Base-by-base conservation (phyloP, 1,284 basidiomycete species). In the Ustilago hordei region DNA sequence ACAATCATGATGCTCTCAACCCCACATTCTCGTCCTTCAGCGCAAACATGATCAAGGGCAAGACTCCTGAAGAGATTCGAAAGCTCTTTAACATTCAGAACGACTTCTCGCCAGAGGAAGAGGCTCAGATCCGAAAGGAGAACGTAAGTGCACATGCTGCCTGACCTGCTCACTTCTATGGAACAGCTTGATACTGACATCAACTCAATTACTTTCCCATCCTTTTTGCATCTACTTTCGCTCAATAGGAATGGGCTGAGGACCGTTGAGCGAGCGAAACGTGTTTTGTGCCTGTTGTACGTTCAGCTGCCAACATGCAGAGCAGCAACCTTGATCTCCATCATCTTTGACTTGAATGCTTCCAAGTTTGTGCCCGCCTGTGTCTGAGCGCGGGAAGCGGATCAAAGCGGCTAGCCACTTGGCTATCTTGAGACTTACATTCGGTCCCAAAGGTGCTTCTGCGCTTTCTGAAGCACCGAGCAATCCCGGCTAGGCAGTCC, bases 101-200 rank as follows among this genome's bases (percentile, higher is more conserved):
- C 58, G 97, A 99, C 88, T 99, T 99, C 86, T 98, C 96, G 3
- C 95, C 96, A 35, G 97, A 99, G 87, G 97, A 99, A 87, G 97
- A 99, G 91, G 95, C 95, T 55, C 96, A 99, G 88, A 99, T 99
- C 90, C 95, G 95, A 91, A 98, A 98, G 89, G 97, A 99, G 90
- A 99, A 99, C 87, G 96, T 81, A 74, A 67, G 83, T 79, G 7
- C 45, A 31, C 15, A 31, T 34, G 11, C 43, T 7, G 7, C 8
- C 3, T n/a, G 9, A 0, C 3, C 7, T 19, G 43, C n/a, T 45
- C 8, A n/a, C 11, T 12, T 17, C 1, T 7, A 17, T 2, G 13
- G 39, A 17, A 19, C 43, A 11, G 19, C 11, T 32, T 17, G 41
- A 38, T 32, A 34, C 60, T 65, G 45, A 63, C 55, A 9, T 23